Evolutionary conservation across 1,284 basidiomycete genomes (phyloP).

Genomic region (Puccinia sorghi): DNA sequence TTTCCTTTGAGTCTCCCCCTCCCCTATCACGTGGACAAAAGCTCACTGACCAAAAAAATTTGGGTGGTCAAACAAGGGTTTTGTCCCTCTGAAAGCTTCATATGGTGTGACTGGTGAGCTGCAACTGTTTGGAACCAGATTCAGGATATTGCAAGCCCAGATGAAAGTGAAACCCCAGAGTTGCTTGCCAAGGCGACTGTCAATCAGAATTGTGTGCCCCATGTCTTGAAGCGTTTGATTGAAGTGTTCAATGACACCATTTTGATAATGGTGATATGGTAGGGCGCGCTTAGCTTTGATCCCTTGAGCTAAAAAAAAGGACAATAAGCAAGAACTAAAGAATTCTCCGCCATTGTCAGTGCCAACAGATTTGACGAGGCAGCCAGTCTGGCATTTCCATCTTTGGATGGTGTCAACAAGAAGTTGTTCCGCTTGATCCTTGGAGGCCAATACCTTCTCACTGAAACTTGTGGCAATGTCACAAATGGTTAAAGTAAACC

Average conservation of each 20-base stretch:
- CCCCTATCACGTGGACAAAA: not conserved
- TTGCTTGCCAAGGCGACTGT: not conserved
- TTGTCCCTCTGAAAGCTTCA: not conserved
- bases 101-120: not conserved
- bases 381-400: not conserved
- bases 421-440: not conserved
- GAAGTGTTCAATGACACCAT: not conserved
- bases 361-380: not conserved
- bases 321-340: not conserved
- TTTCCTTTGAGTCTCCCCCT: not conserved
- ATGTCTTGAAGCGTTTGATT: slow-evolving; percentile 9
- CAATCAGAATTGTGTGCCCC: not conserved
- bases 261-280: no score
- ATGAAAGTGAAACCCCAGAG: no score
- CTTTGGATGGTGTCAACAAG: not conserved
- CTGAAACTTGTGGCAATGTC: no score
- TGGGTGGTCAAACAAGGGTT: not conserved
- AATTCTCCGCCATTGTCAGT: slow-evolving; percentile 12
- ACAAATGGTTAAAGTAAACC: not conserved
- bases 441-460: not conserved
- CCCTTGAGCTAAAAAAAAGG: not conserved
- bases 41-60: not conserved
- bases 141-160: not conserved
- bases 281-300: not conserved
- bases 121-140: slow-evolving; percentile 1